Evolutionary conservation across 2,329 filamentous ascomycete genomes (phyloP).

Genomic region (Fusarium multiceps): DNA sequence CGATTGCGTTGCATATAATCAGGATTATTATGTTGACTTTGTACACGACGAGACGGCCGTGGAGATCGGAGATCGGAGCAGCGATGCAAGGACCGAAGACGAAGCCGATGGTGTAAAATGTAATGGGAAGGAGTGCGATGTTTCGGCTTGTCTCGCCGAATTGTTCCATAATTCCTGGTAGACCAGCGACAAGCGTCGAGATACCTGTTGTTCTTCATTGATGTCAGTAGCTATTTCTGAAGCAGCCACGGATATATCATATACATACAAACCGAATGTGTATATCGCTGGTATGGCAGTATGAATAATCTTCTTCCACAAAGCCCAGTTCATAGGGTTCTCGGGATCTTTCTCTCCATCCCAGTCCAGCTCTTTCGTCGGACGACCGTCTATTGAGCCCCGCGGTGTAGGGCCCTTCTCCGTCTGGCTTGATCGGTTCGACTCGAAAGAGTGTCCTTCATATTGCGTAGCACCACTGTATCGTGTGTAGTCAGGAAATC

Average conservation of each 20-base stretch:
- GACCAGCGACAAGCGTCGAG: constrained; percentile 16
- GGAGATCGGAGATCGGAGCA: constrained; percentile 10
- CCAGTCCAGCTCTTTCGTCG: not conserved
- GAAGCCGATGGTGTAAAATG: constrained; percentile 11
- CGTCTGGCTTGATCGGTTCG: not conserved
- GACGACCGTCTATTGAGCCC: not conserved
- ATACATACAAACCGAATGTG: constrained; percentile 15
- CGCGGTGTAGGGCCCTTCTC: not conserved
- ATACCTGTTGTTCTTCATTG: constrained; percentile 5
- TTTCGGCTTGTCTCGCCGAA: constrained; percentile 3
- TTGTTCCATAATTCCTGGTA: constrained; percentile 4
- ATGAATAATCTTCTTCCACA: constrained; percentile 10
- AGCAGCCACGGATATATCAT: rapidly evolving
- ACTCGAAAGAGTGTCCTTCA: not conserved
- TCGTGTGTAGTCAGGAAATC: constrained; percentile 1
- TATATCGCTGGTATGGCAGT: constrained; percentile 16
- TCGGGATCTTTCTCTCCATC: constrained; percentile 4
- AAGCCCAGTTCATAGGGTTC: constrained; percentile 19
- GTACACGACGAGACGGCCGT: constrained; percentile 15
- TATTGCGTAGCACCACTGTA: not conserved
- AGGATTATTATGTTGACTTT: constrained; percentile 14
- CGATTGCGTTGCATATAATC: constrained; percentile 8
- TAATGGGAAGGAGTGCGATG: constrained; percentile 4
- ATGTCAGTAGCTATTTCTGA: not conserved
- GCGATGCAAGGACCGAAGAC: constrained; percentile 17